These are phyloP conservation scores for Agarophyton chilense DNA, from an alignment of 23 red algal species.

Conservation along the genomic window DNA sequence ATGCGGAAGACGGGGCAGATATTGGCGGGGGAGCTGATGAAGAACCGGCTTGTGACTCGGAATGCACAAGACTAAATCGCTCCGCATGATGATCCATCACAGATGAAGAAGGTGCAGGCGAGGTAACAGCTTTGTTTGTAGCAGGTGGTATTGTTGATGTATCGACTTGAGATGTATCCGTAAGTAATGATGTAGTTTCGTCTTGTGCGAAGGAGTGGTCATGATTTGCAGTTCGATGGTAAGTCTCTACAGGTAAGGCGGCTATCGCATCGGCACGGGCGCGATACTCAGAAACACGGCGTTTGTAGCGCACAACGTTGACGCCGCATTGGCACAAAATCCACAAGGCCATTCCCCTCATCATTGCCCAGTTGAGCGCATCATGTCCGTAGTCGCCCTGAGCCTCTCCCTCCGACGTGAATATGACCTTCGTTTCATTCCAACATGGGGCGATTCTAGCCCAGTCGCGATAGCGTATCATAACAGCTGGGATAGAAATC, in stretches of 20 bases:
- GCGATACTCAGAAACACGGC: constrained; percentile 69
- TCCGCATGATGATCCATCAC: not conserved
- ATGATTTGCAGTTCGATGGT: not conserved
- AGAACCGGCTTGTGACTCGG: not conserved
- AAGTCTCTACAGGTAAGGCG: constrained; percentile 59
- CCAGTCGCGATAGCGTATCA: constrained; percentile 81
- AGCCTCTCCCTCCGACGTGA: constrained; percentile 75
- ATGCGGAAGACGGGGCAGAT: not conserved
- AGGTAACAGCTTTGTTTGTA: not conserved
- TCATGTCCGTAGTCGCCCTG: constrained; percentile 77
- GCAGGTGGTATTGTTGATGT: constrained; percentile 5
- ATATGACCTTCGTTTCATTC: constrained; percentile 52
- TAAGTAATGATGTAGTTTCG: not conserved
- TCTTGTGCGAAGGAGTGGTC: not conserved
- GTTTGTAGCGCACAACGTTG: constrained; percentile 85
- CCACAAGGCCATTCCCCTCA: constrained; percentile 93
- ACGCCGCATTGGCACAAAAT: constrained; percentile 92
- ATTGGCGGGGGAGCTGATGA: not conserved
- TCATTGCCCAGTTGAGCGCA: constrained; percentile 89
- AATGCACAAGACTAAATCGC: not conserved
- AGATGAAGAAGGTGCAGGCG: constrained; percentile 19
- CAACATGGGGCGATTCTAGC: constrained; percentile 63
- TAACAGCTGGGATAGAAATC: constrained; percentile 74
- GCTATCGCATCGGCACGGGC: constrained; percentile 81
- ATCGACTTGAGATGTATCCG: not conserved